Evolutionary conservation across 345 rosid genomes (phyloP), one percentile per base, ranked within the genome.

Genomic region (Eucalyptus regnans): DNA sequence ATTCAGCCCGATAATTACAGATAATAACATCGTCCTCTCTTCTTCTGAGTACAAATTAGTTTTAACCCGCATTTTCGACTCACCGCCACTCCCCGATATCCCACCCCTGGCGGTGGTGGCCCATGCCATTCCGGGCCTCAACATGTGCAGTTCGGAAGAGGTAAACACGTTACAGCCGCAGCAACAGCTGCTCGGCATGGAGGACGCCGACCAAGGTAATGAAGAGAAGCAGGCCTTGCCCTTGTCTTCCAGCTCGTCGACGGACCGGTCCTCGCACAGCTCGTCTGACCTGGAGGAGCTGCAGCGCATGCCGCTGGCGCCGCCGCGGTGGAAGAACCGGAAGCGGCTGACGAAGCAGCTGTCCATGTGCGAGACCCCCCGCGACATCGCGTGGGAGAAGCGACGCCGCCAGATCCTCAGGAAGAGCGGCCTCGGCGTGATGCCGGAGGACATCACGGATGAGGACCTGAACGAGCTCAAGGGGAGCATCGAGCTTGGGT

Each of bases 311-410:
- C 91, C 91, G 17, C 86, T 91, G 81, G 91, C 89, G 11, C 93
- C 93, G 3, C 90, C 89, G 33, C 86, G 17, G 54, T 89, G 83
- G 90, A 88, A 88, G 52, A 92, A 80, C 89, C 87, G 89, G 92
- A 93, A 91, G 87, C 80, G 90, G 56, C 79, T 93, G 76, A 90
- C 93, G 58, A 93, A 93, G 89, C 95, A 92, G 88, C 90, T 92
- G 50, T 93, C 95, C 3, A 93, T 93, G 94, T 91, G 92, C 71
- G 94, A 92, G 91, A 92, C 93, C 7, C 89, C 92, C 14, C 91
- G 93, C 7, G 95, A 93, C 81, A 43, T 91, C 4, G 94, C 94
- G 16, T 93, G 95, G 95, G 95, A 93, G 89, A 91, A 88, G 90
- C 87, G 95, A 58, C 66, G 91, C 79, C 90, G 94, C 14, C 91